Percentiles rank a stretch among this genome's conserved stretches.
Evolutionary conservation across 73 alveolate genomes (phyloP).

Genomic region (Paramecium primaurelia): DNA sequence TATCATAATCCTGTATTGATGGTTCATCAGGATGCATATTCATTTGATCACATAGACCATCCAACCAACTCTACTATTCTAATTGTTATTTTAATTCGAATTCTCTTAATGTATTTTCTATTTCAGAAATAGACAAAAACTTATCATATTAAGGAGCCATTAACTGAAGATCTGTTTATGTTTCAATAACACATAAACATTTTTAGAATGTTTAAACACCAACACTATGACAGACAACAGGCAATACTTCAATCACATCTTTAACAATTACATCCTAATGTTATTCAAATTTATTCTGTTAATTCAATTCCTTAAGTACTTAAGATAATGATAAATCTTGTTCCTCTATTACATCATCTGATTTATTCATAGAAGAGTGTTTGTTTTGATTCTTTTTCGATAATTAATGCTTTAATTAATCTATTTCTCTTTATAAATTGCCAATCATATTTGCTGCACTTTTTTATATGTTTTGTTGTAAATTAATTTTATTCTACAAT

Average conservation of each 20-base stretch:
- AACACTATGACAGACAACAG: not conserved
- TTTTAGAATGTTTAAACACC: not conserved
- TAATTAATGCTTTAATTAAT: not conserved
- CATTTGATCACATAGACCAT: not conserved
- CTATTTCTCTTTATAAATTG: not conserved
- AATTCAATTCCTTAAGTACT: not conserved
- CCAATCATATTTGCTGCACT: conserved; percentile 3
- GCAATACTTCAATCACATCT: conserved; percentile 33
- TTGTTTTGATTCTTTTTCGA: not conserved
- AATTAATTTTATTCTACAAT: not conserved
- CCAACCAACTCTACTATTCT: not conserved
- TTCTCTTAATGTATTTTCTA: not conserved
- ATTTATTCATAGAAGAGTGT: not conserved
- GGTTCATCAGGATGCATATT: not conserved
- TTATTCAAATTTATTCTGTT: not conserved
- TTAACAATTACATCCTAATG: conserved; percentile 14
- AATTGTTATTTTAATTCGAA: conserved; percentile 4
- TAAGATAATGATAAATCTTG: not conserved
- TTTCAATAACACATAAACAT: not conserved
- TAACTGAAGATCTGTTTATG: not conserved
- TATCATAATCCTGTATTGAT: not conserved
- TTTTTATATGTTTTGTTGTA: not conserved
- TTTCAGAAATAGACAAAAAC: not conserved
- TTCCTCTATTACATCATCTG: not conserved
- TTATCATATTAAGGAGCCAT: conserved; percentile 11